Conservation (phyloP, 306 rosid genomes). For the Crataegus laevigata region DNA sequence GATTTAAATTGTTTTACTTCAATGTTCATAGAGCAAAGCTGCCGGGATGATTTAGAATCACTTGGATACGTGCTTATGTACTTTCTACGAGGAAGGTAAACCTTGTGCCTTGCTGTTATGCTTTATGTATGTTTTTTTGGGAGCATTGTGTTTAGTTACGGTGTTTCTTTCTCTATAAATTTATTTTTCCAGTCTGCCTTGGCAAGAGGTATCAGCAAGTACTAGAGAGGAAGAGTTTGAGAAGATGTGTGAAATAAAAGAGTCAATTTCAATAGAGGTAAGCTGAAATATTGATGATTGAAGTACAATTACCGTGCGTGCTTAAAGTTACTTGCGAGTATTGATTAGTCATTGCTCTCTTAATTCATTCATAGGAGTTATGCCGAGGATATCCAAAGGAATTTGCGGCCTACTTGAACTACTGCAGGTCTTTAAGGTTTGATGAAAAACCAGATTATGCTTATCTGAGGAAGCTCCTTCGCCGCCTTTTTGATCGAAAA, state of each 20-base stretch:
- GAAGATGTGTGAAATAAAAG: conserved; percentile 95
- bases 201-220: conserved; percentile 99
- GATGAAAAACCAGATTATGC: conserved; percentile 97
- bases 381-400: conserved; percentile 96
- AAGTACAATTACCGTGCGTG: background rate
- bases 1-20: conserved; percentile 9
- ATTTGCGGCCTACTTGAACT: conserved; percentile 89
- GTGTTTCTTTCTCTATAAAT: conserved; percentile 18
- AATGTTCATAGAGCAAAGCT: conserved; percentile 71
- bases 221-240: conserved; percentile 84
- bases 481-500: conserved; percentile 90
- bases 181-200: conserved; percentile 61
- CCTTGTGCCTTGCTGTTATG: conserved; percentile 1
- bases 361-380: conserved; percentile 43
- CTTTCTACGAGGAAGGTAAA: conserved; percentile 88
- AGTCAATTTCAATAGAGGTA: conserved; percentile 89
- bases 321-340: no score
- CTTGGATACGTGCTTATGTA: conserved; percentile 95
- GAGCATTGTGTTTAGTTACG: no score
- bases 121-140: background rate
- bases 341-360: background rate
- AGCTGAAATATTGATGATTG: background rate
- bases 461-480: conserved; percentile 86
- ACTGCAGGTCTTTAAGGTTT: conserved; percentile 87
- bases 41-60: conserved; percentile 94